Conservation (phyloP, 148 eudicot genomes). For the Polygonum aviculare region DNA sequence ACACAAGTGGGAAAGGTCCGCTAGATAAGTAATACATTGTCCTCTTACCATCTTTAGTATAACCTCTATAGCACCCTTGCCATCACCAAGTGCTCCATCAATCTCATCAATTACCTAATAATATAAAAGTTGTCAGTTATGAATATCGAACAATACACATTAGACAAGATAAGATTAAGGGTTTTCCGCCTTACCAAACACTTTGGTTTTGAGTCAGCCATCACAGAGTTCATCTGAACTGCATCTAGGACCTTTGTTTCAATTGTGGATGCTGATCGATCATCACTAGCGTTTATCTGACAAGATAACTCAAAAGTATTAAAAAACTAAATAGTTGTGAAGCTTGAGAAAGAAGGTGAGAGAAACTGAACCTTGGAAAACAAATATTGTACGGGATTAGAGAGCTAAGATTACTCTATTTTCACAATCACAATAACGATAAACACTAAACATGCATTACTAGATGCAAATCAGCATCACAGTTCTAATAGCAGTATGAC, state of each 20-base stretch:
- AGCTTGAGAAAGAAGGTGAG: not conserved
- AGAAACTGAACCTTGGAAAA: not conserved
- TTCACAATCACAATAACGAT: not conserved
- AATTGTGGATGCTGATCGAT: constrained; percentile 67
- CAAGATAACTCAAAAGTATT: not conserved
- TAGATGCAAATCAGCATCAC: not conserved
- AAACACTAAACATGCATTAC: not conserved
- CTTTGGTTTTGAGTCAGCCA: constrained; percentile 84
- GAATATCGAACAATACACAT: not conserved
- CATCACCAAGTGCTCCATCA: constrained; percentile 98
- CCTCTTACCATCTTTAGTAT: constrained; percentile 70
- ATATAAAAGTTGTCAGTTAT: not conserved
- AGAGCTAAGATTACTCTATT: not conserved
- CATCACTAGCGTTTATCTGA: constrained; percentile 98
- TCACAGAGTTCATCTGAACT: constrained; percentile 93
- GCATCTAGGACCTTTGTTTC: constrained; percentile 89
- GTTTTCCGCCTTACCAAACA: constrained; percentile 61
- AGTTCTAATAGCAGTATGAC: not conserved
- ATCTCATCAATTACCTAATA: constrained; percentile 93
- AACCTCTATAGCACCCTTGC: constrained; percentile 94
- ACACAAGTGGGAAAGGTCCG: not conserved
- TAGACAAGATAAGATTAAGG: not conserved
- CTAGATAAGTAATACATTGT: not conserved
- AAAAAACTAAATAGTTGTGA: not conserved
- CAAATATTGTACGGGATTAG: not conserved